Base-by-base conservation (phyloP, 169 alveolate species). In the Sarcocystis neurona region DNA sequence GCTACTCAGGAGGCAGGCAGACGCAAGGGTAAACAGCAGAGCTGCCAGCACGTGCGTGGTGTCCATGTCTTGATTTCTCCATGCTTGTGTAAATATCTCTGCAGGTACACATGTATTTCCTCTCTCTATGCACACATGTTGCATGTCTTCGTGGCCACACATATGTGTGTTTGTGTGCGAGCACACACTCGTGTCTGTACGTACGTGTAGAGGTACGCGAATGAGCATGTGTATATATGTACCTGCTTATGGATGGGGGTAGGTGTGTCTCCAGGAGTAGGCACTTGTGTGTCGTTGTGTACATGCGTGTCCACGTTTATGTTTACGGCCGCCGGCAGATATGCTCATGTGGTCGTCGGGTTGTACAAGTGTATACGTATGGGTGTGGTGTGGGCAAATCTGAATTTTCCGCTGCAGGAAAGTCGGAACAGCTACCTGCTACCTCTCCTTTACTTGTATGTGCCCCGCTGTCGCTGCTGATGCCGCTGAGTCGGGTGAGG, bases 1-100 rank as follows among this genome's bases (percentile, higher is more conserved):
- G 47, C 75, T 84, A 5, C 53, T 43, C 58, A 43, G 46, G 74
- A 84, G 46, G 27, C 75, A 37, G 30, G 84, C 47, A 18, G 66
- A 27, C 23, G 48, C 30, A 0, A 66, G 72, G 18, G 89, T 84
- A 5, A 30, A 66, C 20, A 23, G 15, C 1, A 39, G 47, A 0
- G 27, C 27, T 39, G 63, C 85, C 0, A 0, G n/a, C 5, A 27
- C 5, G 27, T 6, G 4, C 34, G 10, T 34, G 8, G 10, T 15
- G 37, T n/a, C 43, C 2, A 18, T 0, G 48, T 12, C 0, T 2
- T 39, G 12, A 5, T 18, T 39, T 79, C 87, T 50, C 50, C 37
- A 34, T 50, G n/a, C 20, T 12, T 44, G 2, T 32, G 27, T 79
- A 12, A 48, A 0, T 79, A 44, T 15, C 41, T 3, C 75, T 30